Conservation (phyloP, 2,329 filamentous ascomycete species). For the Fusarium austroafricanum region DNA sequence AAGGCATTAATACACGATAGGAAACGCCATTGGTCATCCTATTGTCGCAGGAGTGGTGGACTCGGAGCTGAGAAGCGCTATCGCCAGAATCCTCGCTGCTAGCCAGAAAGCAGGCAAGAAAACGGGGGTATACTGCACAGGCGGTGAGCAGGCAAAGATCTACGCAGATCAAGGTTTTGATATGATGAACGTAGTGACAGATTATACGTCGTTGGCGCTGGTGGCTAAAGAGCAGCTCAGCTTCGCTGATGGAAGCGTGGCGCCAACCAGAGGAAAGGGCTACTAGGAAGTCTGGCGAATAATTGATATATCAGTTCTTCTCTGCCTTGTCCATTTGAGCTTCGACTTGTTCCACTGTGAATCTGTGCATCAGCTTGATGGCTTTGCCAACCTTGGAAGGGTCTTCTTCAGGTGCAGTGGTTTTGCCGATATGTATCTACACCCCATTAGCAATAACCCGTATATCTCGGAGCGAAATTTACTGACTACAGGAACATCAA, state of each 20-base stretch:
- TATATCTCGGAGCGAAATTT: too few relatives aligned
- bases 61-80: conserved; percentile 68
- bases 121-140: conserved; percentile 69
- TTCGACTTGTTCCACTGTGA: conserved; percentile 74
- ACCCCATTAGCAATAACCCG: background rate
- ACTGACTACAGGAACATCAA: conserved; percentile 82
- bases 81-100: conserved; percentile 68
- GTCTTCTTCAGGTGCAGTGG: conserved; percentile 61
- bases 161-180: conserved; percentile 69
- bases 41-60: conserved; percentile 70
- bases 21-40: conserved; percentile 71
- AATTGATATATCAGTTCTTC: conserved; percentile 26
- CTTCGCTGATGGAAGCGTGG: conserved; percentile 57
- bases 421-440: conserved; percentile 74
- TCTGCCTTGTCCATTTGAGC: conserved; percentile 74
- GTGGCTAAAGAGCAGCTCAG: conserved; percentile 59
- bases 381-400: conserved; percentile 68
- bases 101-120: conserved; percentile 73
- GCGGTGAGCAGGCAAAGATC: conserved; percentile 65
- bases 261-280: conserved; percentile 53
- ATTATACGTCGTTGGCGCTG: conserved; percentile 63
- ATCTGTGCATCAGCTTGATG: conserved; percentile 82
- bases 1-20: conserved; percentile 41
- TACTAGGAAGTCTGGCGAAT: conserved; percentile 50
- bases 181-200: conserved; percentile 70